Percentiles rank a stretch among this genome's conserved stretches.
These are phyloP conservation scores for Striga asiatica DNA, from an alignment of 257 asterid genomes.

Conservation along the genomic window DNA sequence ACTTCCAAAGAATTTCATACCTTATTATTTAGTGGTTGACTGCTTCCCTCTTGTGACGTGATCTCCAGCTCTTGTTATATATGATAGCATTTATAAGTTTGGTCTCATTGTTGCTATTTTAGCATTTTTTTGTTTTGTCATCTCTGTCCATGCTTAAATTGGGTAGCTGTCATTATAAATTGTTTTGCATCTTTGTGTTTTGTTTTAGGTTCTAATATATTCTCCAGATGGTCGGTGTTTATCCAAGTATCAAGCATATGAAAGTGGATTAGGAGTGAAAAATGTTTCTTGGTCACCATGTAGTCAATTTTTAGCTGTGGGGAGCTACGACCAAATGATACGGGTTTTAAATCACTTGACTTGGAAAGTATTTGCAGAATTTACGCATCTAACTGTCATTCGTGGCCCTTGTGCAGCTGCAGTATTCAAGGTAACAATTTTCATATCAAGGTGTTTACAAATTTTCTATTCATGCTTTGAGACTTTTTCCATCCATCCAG, in stretches of 20 bases:
- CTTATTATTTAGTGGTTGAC: neutral
- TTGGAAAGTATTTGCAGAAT: constrained; percentile 99
- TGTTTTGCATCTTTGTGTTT: constrained; percentile 15
- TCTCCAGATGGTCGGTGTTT: constrained; percentile 97
- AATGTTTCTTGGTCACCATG: constrained; percentile 96
- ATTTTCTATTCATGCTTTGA: neutral
- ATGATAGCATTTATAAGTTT: neutral
- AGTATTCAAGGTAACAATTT: constrained; percentile 59
- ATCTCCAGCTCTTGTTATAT: neutral
- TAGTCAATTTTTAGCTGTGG: constrained; percentile 91
- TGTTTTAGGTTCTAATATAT: constrained; percentile 69
- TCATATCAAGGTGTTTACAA: constrained; percentile 5
- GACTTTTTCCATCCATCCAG: constrained; percentile 26
- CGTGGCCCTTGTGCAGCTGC: constrained; percentile 96
- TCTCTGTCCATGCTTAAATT: neutral
- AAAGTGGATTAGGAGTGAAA: constrained; percentile 94
- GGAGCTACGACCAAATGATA: constrained; percentile 97
- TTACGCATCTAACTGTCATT: constrained; percentile 61
- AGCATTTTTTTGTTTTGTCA: constrained; percentile 3
- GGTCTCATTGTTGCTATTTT: constrained; percentile 5
- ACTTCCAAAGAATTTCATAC: neutral
- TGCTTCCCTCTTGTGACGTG: constrained; percentile 6
- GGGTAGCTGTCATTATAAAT: neutral
- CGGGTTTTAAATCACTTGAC: constrained; percentile 96
- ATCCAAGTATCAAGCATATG: constrained; percentile 92